Evolutionary conservation across 106 monocot genomes (phyloP), one percentile per base, ranked within the genome.

Genomic region (Hemerocallis citrina): DNA sequence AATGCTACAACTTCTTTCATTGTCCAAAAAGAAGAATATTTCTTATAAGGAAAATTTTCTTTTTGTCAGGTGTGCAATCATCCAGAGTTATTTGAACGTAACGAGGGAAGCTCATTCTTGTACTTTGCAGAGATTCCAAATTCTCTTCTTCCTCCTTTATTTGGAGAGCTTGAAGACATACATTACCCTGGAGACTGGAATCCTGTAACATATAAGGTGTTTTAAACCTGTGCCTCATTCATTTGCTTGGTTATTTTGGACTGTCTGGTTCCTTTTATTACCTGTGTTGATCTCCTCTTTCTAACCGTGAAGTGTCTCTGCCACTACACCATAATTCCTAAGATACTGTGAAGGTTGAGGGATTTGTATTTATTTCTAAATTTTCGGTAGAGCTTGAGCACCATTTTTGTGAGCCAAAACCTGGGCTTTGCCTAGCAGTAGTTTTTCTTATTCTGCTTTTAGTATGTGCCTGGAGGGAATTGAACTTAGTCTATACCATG

Each of bases 21-120:
- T 6, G 9, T 34, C 12, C 7, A 22, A 22, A 64, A 4, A 39
- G 39, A 37, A 41, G 23, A 67, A 40, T 54, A 3, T 20, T 67
- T 22, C 40, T 40, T 16, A 54, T 52, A 39, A n/a, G 13, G 28
- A 41, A 30, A 6, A 17, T n/a, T 57, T 54, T 44, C 5, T 30
- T 10, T 31, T 66, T 56, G 65, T 11, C 63, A 96, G 96, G 96
- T 96, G 7, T 96, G 96, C 78, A 96, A 91, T 29, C 96, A 96
- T 85, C 96, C 96, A 43, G 96, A 96, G 69, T 72, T 96, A 61
- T 96, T 96, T 87, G 96, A 96, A 52, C 81, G 96, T 28, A 96
- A 96, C 73, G 96, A 91, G 63, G 96, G 96, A 34, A 87, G 79
- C 37, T 84, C 84, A 58, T 96, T 84, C 57, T 79, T 86, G 34